Evolutionary conservation across 805 yeast genomes (phyloP), one percentile per base, ranked within the genome.

Genomic region (Clavispora santaluciae): DNA sequence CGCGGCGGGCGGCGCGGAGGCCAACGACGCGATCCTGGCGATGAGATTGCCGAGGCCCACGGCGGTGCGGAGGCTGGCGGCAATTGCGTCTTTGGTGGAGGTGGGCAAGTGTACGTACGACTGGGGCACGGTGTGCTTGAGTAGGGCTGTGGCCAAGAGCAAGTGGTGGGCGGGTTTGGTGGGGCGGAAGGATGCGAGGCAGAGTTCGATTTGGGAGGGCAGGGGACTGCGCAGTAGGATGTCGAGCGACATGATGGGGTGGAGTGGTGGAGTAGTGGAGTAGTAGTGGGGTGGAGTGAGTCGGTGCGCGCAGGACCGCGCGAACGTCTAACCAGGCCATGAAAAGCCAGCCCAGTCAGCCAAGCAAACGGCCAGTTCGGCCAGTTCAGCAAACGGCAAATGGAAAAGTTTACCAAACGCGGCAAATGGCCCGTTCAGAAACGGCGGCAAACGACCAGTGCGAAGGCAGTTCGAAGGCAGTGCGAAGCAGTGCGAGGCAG

Each of bases 61-160:
- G 1, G 60, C 45, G 0, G 64, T 39, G 28, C 53, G 55, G 18
- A 68, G 50, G 4, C 44, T 34, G 5, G 31, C 6, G n/a, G 42
- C 43, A 2, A 56, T 41, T 0, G 37, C 30, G 2, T 22, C 17
- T 36, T 52, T 39, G 15, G 49, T 40, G 7, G 35, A 18, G 1
- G n/a, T 9, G 1, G 61, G 62, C 7, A 56, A 39, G 15, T 48
- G 41, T 2, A 22, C 15, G 42, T 54, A 68, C 6, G 57, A 46
- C 39, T 63, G 61, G 4, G 71, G 71, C 4, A 68, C 49, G 3
- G 69, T 64, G 44, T 53, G 47, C 31, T 64, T 56, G 18, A 67
- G 48, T 16, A 67, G 47, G 2, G 53, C 33, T 2, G 61, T 45
- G 8, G 58, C 50, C 5, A 61, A 41, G 15, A 41, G 42, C 15